These are phyloP conservation scores for Simmondsia chinensis DNA, from an alignment of 148 eudicot species.

Conservation along the genomic window DNA sequence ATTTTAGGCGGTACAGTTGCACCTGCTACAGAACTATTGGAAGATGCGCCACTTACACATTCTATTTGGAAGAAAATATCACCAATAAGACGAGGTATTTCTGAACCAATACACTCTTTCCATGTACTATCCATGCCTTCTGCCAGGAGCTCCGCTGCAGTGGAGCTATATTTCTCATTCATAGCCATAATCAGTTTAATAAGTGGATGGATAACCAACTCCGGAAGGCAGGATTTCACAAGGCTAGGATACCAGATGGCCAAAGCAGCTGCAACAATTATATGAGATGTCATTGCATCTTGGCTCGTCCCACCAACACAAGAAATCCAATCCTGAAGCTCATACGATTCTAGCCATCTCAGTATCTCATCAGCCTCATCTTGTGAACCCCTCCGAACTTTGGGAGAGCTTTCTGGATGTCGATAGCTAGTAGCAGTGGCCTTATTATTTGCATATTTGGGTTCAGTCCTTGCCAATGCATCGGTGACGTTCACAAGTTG, in stretches of 20 bases:
- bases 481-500: slow-evolving; percentile 9
- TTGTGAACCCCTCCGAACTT: slow-evolving; percentile 19
- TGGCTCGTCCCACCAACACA: slow-evolving; percentile 94
- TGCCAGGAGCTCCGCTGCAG: slow-evolving; percentile 93
- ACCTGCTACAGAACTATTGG: slow-evolving; percentile 28
- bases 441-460: slow-evolving; percentile 10
- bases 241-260: slow-evolving; percentile 97
- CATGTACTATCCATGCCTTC: slow-evolving; percentile 99
- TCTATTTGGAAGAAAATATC: slow-evolving; percentile 94
- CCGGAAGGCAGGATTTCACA: slow-evolving; percentile 68
- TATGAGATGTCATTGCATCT: slow-evolving; percentile 96
- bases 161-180: slow-evolving; percentile 83
- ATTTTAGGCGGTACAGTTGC: slow-evolving; percentile 51
- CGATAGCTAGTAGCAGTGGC: slow-evolving; percentile 8
- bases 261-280: slow-evolving; percentile 89
- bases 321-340: slow-evolving; percentile 89
- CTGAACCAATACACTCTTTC: slow-evolving; percentile 76
- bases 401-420: slow-evolving; percentile 13
- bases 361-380: slow-evolving; percentile 41
- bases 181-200: slow-evolving; percentile 87
- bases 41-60: slow-evolving; percentile 68
- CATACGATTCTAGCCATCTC: slow-evolving; percentile 87
- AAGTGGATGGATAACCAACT: slow-evolving; percentile 63
- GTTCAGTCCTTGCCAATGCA: slow-evolving; percentile 17
- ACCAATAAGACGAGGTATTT: slow-evolving; percentile 74